Base-by-base conservation (phyloP, 805 yeast genomes). In the Saccharomyces kudriavzevii region DNA sequence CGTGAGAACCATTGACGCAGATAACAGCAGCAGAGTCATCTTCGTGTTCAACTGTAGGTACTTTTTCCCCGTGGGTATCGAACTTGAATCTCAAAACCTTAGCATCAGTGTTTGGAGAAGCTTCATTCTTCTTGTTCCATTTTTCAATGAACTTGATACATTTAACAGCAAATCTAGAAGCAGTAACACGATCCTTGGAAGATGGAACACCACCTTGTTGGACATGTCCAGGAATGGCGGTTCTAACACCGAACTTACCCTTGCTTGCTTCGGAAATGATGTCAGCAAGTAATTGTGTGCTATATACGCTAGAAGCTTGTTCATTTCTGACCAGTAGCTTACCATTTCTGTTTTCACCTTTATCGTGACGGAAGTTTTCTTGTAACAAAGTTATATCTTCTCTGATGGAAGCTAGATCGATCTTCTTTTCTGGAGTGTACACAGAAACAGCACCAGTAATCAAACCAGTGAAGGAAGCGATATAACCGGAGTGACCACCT, bases 131-230 rank as follows among this genome's bases (percentile, higher is more conserved):
- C 47, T 58, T 62, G 58, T 75, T 74, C 76, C 77, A 75, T 24
- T 83, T 77, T 70, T 94, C 98, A 59, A 92, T 82, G 70, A 88
- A 94, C 69, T 89, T 86, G 54, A 91, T 84, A 54, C 97, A 89
- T 71, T 84, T 86, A 60, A 92, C 86, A 3, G 96, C 96, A 69
- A 86, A 85, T 68, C 98, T 82, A 5, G 91, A 84, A 5, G 96
- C 96, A 59, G 85, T 80, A 40, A 90, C 84, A 70, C 98, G 83
- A 69, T 94, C 99, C 75, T 91, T 87, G 5, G 98, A 89, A 6
- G 96, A 85, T 50, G 99, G 99, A 52, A 83, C 80, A 56, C 91
- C 94, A 69, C 99, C 99, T 74, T 94, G 99, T 77, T 94, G 99
- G 54, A 92, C 94, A 68, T 92, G 98, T 29, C 99, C 99, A 27